Conservation (phyloP, 2,329 filamentous ascomycete species). For the Verticillium klebahnii region DNA sequence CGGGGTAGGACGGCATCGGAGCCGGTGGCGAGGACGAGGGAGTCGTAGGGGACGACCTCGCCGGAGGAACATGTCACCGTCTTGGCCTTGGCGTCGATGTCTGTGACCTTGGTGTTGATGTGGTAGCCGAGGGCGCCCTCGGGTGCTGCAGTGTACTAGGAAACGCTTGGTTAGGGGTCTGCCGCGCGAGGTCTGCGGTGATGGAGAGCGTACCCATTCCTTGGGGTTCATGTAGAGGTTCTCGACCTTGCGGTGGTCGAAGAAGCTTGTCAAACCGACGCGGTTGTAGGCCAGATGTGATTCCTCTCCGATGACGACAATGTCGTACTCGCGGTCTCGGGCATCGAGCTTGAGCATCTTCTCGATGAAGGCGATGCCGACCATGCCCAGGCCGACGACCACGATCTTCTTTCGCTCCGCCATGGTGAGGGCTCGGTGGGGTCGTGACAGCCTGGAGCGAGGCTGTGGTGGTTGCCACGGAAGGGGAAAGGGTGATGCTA, state of each 20-base stretch:
- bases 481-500: not conserved
- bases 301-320: constrained; percentile 85
- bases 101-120: constrained; percentile 66
- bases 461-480: not conserved
- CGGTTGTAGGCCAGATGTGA: constrained; percentile 86
- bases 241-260: constrained; percentile 79
- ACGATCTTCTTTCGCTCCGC: constrained; percentile 62
- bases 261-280: constrained; percentile 84
- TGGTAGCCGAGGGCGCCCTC: constrained; percentile 69
- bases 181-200: not conserved
- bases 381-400: constrained; percentile 87
- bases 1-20: constrained; percentile 73
- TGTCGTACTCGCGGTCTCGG: constrained; percentile 68
- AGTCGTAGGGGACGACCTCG: constrained; percentile 67
- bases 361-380: constrained; percentile 87
- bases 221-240: constrained; percentile 82
- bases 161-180: not conserved
- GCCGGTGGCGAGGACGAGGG: constrained; percentile 79
- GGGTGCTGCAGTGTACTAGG: constrained; percentile 62
- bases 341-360: constrained; percentile 84
- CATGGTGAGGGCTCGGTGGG: constrained; percentile 26
- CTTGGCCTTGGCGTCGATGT: constrained; percentile 61
- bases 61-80: constrained; percentile 67
- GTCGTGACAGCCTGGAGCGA: not conserved
- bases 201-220: constrained; percentile 62